These are phyloP conservation scores for Scopulariopsis brevicaulis DNA, from an alignment of 2,329 filamentous ascomycete species.

Conservation along the genomic window DNA sequence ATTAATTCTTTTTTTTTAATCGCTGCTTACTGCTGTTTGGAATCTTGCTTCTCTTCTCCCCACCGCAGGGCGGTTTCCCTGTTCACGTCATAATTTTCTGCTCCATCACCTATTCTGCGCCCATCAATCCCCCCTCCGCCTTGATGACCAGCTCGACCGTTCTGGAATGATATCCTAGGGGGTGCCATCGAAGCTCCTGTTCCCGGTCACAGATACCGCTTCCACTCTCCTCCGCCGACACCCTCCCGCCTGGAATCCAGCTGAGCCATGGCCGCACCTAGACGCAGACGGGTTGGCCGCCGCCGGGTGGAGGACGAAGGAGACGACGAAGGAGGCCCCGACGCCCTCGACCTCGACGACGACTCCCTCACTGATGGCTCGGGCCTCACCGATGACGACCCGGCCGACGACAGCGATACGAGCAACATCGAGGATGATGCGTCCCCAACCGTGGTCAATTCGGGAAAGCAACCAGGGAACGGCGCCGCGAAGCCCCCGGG, in stretches of 20 bases:
- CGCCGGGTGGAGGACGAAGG: constrained; percentile 60
- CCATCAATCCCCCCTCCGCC: constrained; percentile 2
- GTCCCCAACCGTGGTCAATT: constrained; percentile 34
- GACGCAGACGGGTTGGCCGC: constrained; percentile 57
- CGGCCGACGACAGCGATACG: constrained; percentile 50
- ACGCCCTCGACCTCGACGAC: constrained; percentile 47
- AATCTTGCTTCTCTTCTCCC: constrained; percentile 6
- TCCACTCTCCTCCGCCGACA: constrained; percentile 5
- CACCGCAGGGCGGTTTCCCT: constrained; percentile 16
- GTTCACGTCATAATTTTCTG: constrained; percentile 11
- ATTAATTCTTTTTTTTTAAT: constrained; percentile 1
- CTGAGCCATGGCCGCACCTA: constrained; percentile 35
- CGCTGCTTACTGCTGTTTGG: not conserved
- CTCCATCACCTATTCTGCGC: constrained; percentile 1
- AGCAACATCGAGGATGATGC: constrained; percentile 44
- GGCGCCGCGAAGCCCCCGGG: constrained; percentile 23
- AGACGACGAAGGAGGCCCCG: constrained; percentile 52
- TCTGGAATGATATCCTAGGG: constrained; percentile 1
- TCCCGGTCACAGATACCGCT: constrained; percentile 8
- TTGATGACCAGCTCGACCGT: constrained; percentile 2
- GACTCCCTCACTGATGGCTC: constrained; percentile 57
- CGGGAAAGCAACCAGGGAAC: constrained; percentile 27
- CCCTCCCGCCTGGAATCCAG: not conserved
- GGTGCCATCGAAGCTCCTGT: not conserved
- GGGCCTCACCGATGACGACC: constrained; percentile 46